These are phyloP conservation scores for Dactylellina parvicollis DNA, from an alignment of 2,329 filamentous ascomycete genomes.

Conservation along the genomic window DNA sequence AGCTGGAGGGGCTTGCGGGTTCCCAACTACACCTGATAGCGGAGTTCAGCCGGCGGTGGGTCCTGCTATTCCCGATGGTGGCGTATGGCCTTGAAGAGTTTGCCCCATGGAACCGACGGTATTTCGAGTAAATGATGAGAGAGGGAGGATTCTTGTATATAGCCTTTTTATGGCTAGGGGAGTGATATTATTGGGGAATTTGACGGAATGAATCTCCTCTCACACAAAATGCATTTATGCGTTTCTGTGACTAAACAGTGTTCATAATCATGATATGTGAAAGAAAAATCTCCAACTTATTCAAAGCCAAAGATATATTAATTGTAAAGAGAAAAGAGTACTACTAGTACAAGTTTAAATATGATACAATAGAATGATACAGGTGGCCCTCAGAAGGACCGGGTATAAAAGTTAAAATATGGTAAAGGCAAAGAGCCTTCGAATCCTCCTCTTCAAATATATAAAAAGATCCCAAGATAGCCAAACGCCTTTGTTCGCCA, in stretches of 20 bases:
- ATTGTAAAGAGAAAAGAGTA: neutral
- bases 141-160: too few relatives aligned
- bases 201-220: too few relatives aligned
- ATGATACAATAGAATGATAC: slow-evolving; percentile 47
- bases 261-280: too few relatives aligned
- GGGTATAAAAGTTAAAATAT: slow-evolving; percentile 19
- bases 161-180: too few relatives aligned
- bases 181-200: too few relatives aligned
- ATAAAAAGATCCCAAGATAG: slow-evolving; percentile 12
- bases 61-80: slow-evolving; percentile 38
- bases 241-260: too few relatives aligned
- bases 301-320: neutral
- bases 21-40: slow-evolving; percentile 38
- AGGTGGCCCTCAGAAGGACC: slow-evolving; percentile 18
- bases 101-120: neutral
- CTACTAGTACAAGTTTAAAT: slow-evolving; percentile 32
- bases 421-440: neutral
- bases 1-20: slow-evolving; percentile 59
- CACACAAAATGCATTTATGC: too few relatives aligned
- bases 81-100: slow-evolving; percentile 32
- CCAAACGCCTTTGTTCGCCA: slow-evolving; percentile 44
- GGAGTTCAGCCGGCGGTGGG: slow-evolving; percentile 32
- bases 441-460: slow-evolving; percentile 19
- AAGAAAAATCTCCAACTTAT: too few relatives aligned
- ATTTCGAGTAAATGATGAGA: neutral